These are phyloP conservation scores for Cyberlindnera mycetangii DNA, from an alignment of 805 yeast genomes.

Conservation along the genomic window DNA sequence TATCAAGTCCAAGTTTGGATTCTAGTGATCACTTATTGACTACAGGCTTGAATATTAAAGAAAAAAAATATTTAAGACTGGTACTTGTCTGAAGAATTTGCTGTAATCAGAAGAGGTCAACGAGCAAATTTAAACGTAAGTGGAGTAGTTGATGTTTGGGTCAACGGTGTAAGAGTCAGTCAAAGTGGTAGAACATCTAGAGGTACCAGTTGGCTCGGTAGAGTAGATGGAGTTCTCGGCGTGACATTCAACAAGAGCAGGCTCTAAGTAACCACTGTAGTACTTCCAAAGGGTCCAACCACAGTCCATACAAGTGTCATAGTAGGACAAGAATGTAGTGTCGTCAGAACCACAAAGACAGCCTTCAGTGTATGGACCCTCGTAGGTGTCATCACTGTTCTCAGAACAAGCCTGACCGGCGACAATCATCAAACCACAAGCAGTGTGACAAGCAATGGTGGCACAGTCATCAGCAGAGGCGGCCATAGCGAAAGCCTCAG, in stretches of 20 bases:
- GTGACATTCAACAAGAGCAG: constrained; percentile 29
- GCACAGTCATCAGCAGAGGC: constrained; percentile 28
- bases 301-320: constrained; percentile 32
- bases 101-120: background rate
- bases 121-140: background rate
- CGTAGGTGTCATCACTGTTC: constrained; percentile 6
- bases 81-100: background rate
- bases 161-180: constrained; percentile 6
- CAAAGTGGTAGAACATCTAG: constrained; percentile 27
- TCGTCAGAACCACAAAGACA: constrained; percentile 24
- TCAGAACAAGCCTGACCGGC: constrained; percentile 29
- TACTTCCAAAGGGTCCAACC: constrained; percentile 37
- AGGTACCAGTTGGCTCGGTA: constrained; percentile 33
- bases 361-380: constrained; percentile 15
- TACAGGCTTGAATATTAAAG: background rate
- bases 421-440: constrained; percentile 32
- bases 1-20: constrained; percentile 51
- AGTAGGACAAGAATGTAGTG: constrained; percentile 21
- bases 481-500: constrained; percentile 28
- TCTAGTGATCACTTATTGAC: constrained; percentile 27
- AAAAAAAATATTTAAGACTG: background rate
- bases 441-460: constrained; percentile 28
- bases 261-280: constrained; percentile 27
- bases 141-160: background rate
- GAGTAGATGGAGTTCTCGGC: constrained; percentile 9